Percentiles rank a stretch among this genome's conserved stretches.
These are phyloP conservation scores for Luzula sylvatica DNA, from an alignment of 176 grass and related monocot species.

Conservation along the genomic window DNA sequence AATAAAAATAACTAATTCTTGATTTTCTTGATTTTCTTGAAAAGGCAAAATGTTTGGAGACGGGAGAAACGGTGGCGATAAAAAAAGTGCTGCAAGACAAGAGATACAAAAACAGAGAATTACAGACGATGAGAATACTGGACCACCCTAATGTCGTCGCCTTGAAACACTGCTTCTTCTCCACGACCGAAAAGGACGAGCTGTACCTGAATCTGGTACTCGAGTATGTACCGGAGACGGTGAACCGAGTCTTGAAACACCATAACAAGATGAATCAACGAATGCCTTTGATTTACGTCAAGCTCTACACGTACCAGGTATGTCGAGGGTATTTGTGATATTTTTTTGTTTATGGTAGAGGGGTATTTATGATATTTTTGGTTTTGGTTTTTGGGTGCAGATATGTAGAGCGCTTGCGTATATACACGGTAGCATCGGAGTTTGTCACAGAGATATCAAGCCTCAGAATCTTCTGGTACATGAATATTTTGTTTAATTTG, in stretches of 20 bases:
- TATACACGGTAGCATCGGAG: slow-evolving; percentile 47
- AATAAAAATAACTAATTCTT: no score
- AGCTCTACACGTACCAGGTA: slow-evolving; percentile 90
- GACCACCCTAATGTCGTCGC: slow-evolving; percentile 69
- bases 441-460: slow-evolving; percentile 91
- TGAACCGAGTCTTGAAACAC: slow-evolving; percentile 58
- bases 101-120: slow-evolving; percentile 76
- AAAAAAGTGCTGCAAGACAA: slow-evolving; percentile 85
- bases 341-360: background rate
- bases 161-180: slow-evolving; percentile 76
- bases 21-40: slow-evolving; percentile 3
- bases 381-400: slow-evolving; percentile 34
- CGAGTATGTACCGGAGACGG: slow-evolving; percentile 82
- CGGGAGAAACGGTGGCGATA: slow-evolving; percentile 61
- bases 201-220: slow-evolving; percentile 80
- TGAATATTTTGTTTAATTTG: background rate
- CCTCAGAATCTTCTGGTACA: slow-evolving; percentile 83
- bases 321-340: slow-evolving; percentile 8
- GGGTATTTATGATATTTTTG: background rate
- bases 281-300: slow-evolving; percentile 70
- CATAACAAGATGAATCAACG: slow-evolving; percentile 69
- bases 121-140: slow-evolving; percentile 73
- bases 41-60: slow-evolving; percentile 73
- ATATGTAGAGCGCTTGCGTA: slow-evolving; percentile 75
- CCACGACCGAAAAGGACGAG: slow-evolving; percentile 61